Evolutionary conservation across 2,329 filamentous ascomycete genomes (phyloP), one percentile per base, ranked within the genome.

Genomic region (Waltergamsia citrina): DNA sequence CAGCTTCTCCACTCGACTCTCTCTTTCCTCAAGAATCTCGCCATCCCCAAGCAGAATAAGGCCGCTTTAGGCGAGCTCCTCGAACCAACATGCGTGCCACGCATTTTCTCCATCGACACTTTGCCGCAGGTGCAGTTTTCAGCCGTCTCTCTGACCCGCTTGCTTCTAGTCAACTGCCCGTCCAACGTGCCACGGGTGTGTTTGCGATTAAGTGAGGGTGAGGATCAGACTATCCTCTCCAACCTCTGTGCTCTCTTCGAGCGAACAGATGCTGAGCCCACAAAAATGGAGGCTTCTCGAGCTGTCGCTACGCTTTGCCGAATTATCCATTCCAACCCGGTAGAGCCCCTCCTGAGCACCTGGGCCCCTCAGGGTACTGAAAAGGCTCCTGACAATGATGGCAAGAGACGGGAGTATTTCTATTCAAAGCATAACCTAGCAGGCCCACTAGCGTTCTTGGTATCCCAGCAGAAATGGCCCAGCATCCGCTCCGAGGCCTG

Each of bases 11-110:
- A 79, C 45, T 63, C 72, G 2, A 57, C 62, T 3, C 58, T 81
- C 14, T 69, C 72, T 7, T 78, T 78, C 45, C 65, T 79, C 39
- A 79, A 78, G 51, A 81, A 81, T 48, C 66, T 81, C 7, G 71
- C 75, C 18, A 73, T 81, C 33, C 71, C 74, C 0, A 37, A 53
- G 0, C 48, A 51, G 18, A 80, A 80, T 53, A 79, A 77, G 48
- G 41, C 59, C 3, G 31, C 54, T 0, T 57, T 81, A 2, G 67
- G 67, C 12, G 52, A 53, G 5, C 53, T 78, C 3, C 55, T 78
- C 4, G 56, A 62, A 6, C 44, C 56, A 0, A 36, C 43, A 4
- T 53, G 65, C 21, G 57, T 79, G 2, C 72, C 75, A 0, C 62
- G 64, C 2, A 57, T 79, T 33, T 75, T 72, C 65, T 49, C 55